Percentiles rank a stretch among this genome's conserved stretches.
Evolutionary conservation across 164 flowering plant genomes (phyloP).

Genomic region (Magnolia changhungtana): DNA sequence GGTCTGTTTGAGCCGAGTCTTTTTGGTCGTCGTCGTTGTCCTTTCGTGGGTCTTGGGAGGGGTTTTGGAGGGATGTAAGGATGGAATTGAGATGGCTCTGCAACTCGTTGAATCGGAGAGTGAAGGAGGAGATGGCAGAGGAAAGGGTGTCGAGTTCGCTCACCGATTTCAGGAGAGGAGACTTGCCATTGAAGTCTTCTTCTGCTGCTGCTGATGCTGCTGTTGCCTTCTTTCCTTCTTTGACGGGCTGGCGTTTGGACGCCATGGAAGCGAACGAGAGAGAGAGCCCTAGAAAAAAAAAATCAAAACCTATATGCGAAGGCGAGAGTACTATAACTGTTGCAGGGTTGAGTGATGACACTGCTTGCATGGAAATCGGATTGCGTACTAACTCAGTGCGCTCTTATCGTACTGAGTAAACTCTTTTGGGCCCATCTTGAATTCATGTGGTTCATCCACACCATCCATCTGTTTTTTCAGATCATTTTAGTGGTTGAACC

Average conservation of each 20-base stretch:
- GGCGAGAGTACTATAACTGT: too few relatives aligned
- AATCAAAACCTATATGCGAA: too few relatives aligned
- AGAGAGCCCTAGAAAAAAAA: too few relatives aligned
- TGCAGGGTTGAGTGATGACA: too few relatives aligned
- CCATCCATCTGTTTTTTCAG: too few relatives aligned
- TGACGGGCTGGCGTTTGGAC: background rate
- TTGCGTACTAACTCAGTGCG: too few relatives aligned
- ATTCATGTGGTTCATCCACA: too few relatives aligned
- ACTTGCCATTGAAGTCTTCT: background rate
- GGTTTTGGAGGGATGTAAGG: constrained; percentile 16
- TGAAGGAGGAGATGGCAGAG: constrained; percentile 31
- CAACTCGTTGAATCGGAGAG: constrained; percentile 34
- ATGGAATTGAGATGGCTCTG: constrained; percentile 43
- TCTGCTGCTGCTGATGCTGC: background rate
- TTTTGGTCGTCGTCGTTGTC: background rate
- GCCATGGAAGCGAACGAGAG: too few relatives aligned
- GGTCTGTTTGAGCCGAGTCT: background rate
- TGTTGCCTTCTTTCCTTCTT: background rate
- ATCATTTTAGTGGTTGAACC: too few relatives aligned
- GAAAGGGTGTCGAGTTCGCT: constrained; percentile 30
- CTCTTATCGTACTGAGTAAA: too few relatives aligned
- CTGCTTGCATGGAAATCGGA: too few relatives aligned
- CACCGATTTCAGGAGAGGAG: constrained; percentile 7
- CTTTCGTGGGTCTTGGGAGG: background rate
- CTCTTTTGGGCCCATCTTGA: too few relatives aligned